Evolutionary conservation across 345 rosid genomes (phyloP).

Genomic region (Brassica carinata): DNA sequence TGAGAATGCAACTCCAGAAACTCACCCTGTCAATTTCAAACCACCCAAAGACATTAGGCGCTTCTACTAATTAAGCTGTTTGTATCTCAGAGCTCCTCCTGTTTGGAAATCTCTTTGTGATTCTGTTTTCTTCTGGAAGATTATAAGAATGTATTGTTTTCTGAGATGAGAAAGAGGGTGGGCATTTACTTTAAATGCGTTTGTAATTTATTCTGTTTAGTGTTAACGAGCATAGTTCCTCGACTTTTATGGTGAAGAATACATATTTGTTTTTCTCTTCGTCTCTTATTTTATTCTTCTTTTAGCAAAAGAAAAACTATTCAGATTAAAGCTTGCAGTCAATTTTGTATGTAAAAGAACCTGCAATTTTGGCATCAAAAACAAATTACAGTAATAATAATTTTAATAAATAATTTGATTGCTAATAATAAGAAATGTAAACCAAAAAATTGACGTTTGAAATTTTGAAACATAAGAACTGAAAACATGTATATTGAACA

Average conservation of each 20-base stretch:
- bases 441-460: too few species aligned
- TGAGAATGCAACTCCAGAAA: conserved; percentile 70
- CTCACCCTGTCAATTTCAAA: conserved; percentile 76
- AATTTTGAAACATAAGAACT: too few species aligned
- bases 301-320: not conserved
- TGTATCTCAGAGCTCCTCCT: not conserved
- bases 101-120: not conserved
- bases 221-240: not conserved
- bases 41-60: conserved; percentile 96
- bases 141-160: not conserved
- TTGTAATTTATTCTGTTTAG: conserved; percentile 9
- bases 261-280: not conserved
- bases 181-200: not conserved
- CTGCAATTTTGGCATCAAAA: not conserved
- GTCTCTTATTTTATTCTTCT: not conserved
- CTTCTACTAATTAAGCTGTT: conserved; percentile 45
- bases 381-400: too few species aligned
- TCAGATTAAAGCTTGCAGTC: too few species aligned
- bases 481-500: too few species aligned
- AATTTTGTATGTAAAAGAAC: not conserved
- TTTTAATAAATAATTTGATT: too few species aligned
- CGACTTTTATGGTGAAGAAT: not conserved
- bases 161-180: too few species aligned
- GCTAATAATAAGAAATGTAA: too few species aligned
- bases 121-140: not conserved